Base-by-base conservation (phyloP, 2,329 filamentous ascomycete species). In the Microascus cirrosus region DNA sequence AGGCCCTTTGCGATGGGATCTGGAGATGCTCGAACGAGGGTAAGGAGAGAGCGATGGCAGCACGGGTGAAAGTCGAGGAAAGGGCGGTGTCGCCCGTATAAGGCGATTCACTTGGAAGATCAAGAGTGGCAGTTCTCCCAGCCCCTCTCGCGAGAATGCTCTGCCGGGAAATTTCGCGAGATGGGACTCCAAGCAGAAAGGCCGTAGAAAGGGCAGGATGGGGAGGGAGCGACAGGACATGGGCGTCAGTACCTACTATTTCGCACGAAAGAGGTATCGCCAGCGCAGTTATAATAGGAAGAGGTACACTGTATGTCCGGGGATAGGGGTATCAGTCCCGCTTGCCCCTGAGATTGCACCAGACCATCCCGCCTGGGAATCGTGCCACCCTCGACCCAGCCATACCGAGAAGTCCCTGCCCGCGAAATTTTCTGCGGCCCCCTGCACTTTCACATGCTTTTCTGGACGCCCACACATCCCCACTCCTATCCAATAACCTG, bases 361-460 rank as follows among this genome's bases (percentile, higher is more conserved):
- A 58, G 56, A 32, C 56, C 56, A 58, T 50, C 52, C 24, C 24
- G 51, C 35, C 35, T 11, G 20, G 18, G 36, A 58, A 58, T 58
- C 56, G 56, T 58, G 51, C 56, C 56, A 58, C 56, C n/a, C 22
- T 50, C 45, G 45, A 50, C 45, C 45, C 45, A 50, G 45, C 22
- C 20, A 4, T 32, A 32, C n/a, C n/a, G n/a, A n/a, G n/a, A n/a
- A n/a, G 45, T 50, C 11, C 45, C 45, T 50, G 45, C 11, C 45
- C 12, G 20, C 12, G 42, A 22, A 22, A 48, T 48, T 48, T 48
- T 48, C 42, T 22, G 20, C 20, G 20, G 42, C 13, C 42, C 42
- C 15, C 22, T n/a, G 18, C 45, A 50, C 45, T 50, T 24, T 50
- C 45, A 50, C 45, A 50, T 50, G 45, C 45, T 24, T 50, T 32